These are phyloP conservation scores for Oldenlandia corymbosa DNA, from an alignment of 257 asterid genomes.

Conservation along the genomic window DNA sequence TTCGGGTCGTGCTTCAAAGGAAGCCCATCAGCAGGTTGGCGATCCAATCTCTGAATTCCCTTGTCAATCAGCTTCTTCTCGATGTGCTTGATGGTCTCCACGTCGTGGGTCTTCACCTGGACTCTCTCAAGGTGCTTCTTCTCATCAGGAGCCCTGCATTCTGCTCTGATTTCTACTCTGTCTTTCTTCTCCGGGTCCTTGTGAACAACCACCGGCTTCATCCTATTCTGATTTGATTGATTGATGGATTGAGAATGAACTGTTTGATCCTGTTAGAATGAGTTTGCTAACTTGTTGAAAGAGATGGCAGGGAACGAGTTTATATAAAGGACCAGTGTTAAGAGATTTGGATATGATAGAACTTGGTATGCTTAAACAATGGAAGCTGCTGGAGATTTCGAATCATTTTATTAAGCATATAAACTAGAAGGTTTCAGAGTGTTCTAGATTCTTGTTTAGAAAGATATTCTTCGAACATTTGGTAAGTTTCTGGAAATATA, in stretches of 20 bases:
- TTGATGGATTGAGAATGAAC: too few species aligned
- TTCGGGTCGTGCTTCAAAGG: slow-evolving; percentile 67
- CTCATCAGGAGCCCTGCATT: slow-evolving; percentile 48
- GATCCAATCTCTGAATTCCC: slow-evolving; percentile 56
- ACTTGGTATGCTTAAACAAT: too few species aligned
- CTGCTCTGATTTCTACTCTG: slow-evolving; percentile 32
- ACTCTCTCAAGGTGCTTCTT: slow-evolving; percentile 41
- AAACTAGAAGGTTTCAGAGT: slow-evolving; percentile 28
- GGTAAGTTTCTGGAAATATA: neutral
- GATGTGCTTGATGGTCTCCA: slow-evolving; percentile 39
- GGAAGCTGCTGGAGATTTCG: slow-evolving; percentile 49
- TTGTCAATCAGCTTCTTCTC: slow-evolving; percentile 43
- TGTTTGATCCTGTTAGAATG: too few species aligned
- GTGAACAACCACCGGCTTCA: slow-evolving; percentile 38
- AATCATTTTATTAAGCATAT: neutral
- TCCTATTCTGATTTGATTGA: slow-evolving; percentile 11
- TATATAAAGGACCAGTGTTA: neutral
- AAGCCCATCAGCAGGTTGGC: slow-evolving; percentile 72
- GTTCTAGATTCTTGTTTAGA: neutral
- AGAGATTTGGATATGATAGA: slow-evolving; percentile 20
- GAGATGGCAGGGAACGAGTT: too few species aligned
- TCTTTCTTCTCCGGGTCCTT: slow-evolving; percentile 30
- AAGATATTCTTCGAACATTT: neutral
- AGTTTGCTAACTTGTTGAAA: too few species aligned
- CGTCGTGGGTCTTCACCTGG: slow-evolving; percentile 35